Base-by-base conservation (phyloP, 2,329 filamentous ascomycete genomes). In the Paecilomyces sp. region DNA sequence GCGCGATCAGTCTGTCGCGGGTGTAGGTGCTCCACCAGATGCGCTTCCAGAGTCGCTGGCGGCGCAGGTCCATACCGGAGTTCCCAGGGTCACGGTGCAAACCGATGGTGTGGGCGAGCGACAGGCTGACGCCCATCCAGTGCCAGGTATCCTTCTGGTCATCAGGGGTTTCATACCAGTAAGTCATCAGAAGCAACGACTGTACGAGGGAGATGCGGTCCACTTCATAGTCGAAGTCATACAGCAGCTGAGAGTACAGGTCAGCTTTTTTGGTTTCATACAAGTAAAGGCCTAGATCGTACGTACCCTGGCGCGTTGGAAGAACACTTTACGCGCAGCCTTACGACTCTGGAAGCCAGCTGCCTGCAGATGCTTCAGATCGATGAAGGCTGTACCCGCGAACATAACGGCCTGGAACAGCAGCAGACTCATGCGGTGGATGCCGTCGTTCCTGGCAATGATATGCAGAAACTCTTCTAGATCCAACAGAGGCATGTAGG, bases 1-100 rank as follows among this genome's bases (percentile, higher is more conserved):
- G 80, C 1, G 93, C 93, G 63, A 97, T 92, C 51, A 97, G 82
- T 55, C 92, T 89, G 75, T 97, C 93, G 58, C 92, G 88, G 86
- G 96, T 96, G 70, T 96, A 96, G 64, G 91, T 95, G 33, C 90
- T 96, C 93, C 93, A 97, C 93, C 93, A 97, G 66, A 97, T 94
- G 57, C 92, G 84, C 77, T 96, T 96, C 90, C 92, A 96, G 56
- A 97, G 79, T 68, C 87, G 90, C 70, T 92, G 89, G 68, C 90
- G 88, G 57, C 85, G 82, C 2, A 79, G 75, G 47, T 89, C 83
- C 84, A 96, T 91, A 66, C 85, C 87, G 8, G 90, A 91, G 60
- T 87, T 88, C 31, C 84, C 84, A 1, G 92, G 91, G 68, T 96
- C 90, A 63, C 92, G 89, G 74, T 97, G 92, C 18, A 97, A 82